Conservation (phyloP, 75 land plant genomes). For the Sequoiadendron giganteum region DNA sequence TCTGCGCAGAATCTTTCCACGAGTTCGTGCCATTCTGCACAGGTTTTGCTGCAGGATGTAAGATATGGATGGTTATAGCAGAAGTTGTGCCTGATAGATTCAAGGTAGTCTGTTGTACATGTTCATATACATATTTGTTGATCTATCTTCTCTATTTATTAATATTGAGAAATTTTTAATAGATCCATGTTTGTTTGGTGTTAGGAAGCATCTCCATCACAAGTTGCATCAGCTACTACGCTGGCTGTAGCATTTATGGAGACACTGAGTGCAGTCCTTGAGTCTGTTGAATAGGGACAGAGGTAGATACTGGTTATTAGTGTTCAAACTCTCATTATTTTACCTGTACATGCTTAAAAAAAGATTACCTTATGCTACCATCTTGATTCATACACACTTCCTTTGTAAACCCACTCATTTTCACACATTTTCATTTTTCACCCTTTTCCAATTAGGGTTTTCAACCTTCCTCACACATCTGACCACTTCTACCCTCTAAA, state of each 20-base stretch:
- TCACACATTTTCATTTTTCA: too few relatives aligned
- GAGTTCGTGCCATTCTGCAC: constrained; percentile 89
- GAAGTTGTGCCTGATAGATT: constrained; percentile 99
- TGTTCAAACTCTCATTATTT: too few relatives aligned
- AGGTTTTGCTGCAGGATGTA: constrained; percentile 99
- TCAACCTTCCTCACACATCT: too few relatives aligned
- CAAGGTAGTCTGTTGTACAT: constrained; percentile 50
- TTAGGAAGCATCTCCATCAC: constrained; percentile 82
- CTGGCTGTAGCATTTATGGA: constrained; percentile 94
- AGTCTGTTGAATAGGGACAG: constrained; percentile 45
- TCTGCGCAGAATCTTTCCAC: constrained; percentile 96
- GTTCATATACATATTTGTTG: background rate
- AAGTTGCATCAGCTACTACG: constrained; percentile 94
- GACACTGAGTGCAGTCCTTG: constrained; percentile 68
- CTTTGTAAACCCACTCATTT: too few relatives aligned
- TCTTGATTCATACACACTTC: too few relatives aligned
- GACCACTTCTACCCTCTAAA: too few relatives aligned
- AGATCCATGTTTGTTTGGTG: constrained; percentile 7
- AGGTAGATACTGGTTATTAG: constrained; percentile 31
- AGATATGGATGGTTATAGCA: constrained; percentile 99
- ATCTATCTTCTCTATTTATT: background rate
- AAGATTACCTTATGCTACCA: too few relatives aligned
- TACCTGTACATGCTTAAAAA: too few relatives aligned
- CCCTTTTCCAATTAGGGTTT: too few relatives aligned
- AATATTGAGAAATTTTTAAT: background rate